Conservation (phyloP, 2,329 filamentous ascomycete genomes). For the Metarhizium brunneum region DNA sequence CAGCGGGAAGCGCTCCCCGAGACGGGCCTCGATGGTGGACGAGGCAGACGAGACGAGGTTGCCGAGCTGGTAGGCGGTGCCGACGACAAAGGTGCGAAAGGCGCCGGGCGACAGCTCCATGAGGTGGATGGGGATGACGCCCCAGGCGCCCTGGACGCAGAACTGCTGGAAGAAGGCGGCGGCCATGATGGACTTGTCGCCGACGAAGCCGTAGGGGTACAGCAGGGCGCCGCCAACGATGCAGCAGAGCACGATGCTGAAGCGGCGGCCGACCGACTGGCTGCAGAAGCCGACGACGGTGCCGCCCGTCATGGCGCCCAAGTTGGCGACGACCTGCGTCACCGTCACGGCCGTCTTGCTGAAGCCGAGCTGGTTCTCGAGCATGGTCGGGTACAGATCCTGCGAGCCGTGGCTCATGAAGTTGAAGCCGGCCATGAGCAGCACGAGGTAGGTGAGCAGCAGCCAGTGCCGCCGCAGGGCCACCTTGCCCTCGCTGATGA, state of each 20-base stretch:
- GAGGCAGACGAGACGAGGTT: constrained; percentile 63
- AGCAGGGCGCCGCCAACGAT: constrained; percentile 63
- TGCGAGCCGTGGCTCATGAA: constrained; percentile 77
- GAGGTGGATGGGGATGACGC: constrained; percentile 65
- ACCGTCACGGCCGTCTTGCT: constrained; percentile 50
- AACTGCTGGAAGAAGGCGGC: constrained; percentile 80
- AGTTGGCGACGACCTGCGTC: constrained; percentile 62
- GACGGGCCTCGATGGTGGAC: constrained; percentile 66
- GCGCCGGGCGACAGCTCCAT: constrained; percentile 67
- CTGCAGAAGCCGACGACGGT: constrained; percentile 57
- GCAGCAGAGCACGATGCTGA: constrained; percentile 58
- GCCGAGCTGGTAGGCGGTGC: constrained; percentile 67
- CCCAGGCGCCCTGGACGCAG: constrained; percentile 70
- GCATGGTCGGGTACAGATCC: constrained; percentile 52
- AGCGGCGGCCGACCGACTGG: constrained; percentile 59
- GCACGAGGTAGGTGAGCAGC: constrained; percentile 68
- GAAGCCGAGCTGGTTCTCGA: constrained; percentile 46
- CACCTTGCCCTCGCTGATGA: constrained; percentile 68
- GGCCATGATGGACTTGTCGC: constrained; percentile 56
- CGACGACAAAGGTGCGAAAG: constrained; percentile 67
- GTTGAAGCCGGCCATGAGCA: constrained; percentile 87
- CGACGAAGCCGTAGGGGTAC: constrained; percentile 72
- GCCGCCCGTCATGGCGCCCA: constrained; percentile 62
- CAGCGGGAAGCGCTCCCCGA: constrained; percentile 67
- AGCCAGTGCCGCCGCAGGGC: constrained; percentile 75